Evolutionary conservation across 176 grass and related monocot genomes (phyloP).

Genomic region (Poa annua): DNA sequence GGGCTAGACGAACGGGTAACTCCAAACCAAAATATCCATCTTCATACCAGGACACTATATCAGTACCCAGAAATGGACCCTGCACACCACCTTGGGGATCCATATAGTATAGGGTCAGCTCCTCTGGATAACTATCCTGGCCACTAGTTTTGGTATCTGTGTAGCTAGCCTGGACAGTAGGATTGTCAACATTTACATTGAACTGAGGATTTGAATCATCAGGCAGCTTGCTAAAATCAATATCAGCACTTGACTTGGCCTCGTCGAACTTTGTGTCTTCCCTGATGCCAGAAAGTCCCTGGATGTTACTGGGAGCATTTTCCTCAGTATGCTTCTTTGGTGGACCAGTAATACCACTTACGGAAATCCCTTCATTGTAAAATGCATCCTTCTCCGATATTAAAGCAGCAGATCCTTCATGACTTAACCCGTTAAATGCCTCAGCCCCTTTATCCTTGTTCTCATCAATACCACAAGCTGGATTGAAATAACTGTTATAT

Average conservation of each 20-base stretch:
- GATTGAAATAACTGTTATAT: conserved; percentile 47
- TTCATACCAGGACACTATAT: conserved; percentile 94
- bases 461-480: conserved; percentile 29
- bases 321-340: conserved; percentile 21
- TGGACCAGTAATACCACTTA: conserved; percentile 29
- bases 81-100: conserved; percentile 95
- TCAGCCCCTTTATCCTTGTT: conserved; percentile 42
- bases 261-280: conserved; percentile 34
- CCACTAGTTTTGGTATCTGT: conserved; percentile 42
- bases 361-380: conserved; percentile 36
- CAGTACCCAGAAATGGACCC: conserved; percentile 86
- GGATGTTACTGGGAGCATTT: conserved; percentile 24
- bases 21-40: conserved; percentile 92
- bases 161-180: conserved; percentile 25
- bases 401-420: conserved; percentile 41
- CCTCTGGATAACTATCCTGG: conserved; percentile 57
- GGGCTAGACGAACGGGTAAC: conserved; percentile 74
- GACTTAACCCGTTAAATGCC: conserved; percentile 36
- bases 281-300: conserved; percentile 23
- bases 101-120: conserved; percentile 87
- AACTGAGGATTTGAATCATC: conserved; percentile 62
- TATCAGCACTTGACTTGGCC: conserved; percentile 37
- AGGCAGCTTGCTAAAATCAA: conserved; percentile 59
- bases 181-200: conserved; percentile 36
- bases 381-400: conserved; percentile 55